phyloP scores from a whole-genome alignment of 805 yeast genomes.

The Saccharomycopsis sp. region DNA sequence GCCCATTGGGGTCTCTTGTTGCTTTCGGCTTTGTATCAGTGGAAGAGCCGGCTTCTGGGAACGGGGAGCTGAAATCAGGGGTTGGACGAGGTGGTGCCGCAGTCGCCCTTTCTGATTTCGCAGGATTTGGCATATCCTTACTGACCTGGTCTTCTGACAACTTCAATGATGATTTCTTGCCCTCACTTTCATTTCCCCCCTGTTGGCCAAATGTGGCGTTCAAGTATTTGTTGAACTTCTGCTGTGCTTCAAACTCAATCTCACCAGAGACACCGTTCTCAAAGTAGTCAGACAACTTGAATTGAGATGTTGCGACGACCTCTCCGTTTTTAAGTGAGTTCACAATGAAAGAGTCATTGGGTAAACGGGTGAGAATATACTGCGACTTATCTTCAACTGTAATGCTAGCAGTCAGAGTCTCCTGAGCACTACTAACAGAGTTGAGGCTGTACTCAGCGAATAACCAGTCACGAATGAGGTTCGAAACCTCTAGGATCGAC shows the following conservation, averaged over 20 bases:
- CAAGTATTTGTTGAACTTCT: conserved; percentile 4
- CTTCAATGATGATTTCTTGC: no score
- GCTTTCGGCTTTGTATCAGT: no score
- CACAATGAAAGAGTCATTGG: conserved; percentile 2
- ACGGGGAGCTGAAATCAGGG: no score
- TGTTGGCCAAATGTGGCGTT: conserved; percentile 2
- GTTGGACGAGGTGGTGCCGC: not conserved
- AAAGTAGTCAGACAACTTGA: conserved; percentile 1
- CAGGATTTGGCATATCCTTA: not conserved
- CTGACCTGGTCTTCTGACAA: not conserved
- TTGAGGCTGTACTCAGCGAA: conserved; percentile 7
- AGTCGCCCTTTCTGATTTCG: not conserved
- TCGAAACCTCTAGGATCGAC: no score
- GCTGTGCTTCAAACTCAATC: conserved; percentile 1
- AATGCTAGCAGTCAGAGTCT: conserved; percentile 1
- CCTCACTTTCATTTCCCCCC: no score
- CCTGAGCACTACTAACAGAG: conserved; percentile 1
- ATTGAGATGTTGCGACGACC: conserved; percentile 1
- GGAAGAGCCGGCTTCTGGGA: no score
- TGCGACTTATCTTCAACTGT: conserved; percentile 4
- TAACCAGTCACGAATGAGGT: conserved; percentile 20
- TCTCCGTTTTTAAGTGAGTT: conserved; percentile 1
- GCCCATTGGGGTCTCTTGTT: conserved; percentile 30
- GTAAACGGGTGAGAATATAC: conserved; percentile 1
- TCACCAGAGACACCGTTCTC: not conserved